Base-by-base conservation (phyloP, 768 basidiomycete species). In the Leccinum sublutescens region DNA sequence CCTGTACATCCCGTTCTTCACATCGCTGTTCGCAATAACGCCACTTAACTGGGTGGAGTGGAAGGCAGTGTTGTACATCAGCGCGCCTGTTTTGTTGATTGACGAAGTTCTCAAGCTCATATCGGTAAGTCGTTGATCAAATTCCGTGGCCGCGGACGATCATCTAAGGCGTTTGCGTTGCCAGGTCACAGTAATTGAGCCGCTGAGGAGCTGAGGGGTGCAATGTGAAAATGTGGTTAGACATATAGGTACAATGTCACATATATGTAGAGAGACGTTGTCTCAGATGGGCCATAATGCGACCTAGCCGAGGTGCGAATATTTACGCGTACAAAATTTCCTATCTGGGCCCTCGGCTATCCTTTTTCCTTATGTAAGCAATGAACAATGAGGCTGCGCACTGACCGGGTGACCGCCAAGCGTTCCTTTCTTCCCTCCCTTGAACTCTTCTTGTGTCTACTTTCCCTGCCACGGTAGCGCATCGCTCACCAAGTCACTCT, bases 1-100 rank as follows among this genome's bases (percentile, higher is more conserved):
- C 68, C 81, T 99, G 62, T 99, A 99, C 73, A 91, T 97, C 36
- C 95, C 96, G 4, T 93, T 97, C 87, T 94, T 99, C 75, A 89
- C 92, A 25, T 79, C 86, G 7, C 69, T 97, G 58, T 98, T 98
- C 71, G 91, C 89, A 47, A 97, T 98, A 72, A 88, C 89, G 1
- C 94, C 95, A 4, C 82, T 99, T 60, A 96, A 98, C 80, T 93
- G 88, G 91, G 74, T 74, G 21, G 96, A 99, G 75, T 99, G 96
- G 96, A 86, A 88, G 73, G 95, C 94, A 17, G 95, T 99, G 9
- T 74, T 99, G 61, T 84, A 80, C 64, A 81, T 98, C 62, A 94
- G 91, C 64, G 86, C 85, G 6, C 96, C 96, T 19, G 94, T 99
- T 34, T 70, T 99, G 40, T 54, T 91, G 51, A 87, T 98, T 51